These are phyloP conservation scores for Crithidia acanthocephali DNA, from an alignment of 208 protist genomes.

Conservation along the genomic window DNA sequence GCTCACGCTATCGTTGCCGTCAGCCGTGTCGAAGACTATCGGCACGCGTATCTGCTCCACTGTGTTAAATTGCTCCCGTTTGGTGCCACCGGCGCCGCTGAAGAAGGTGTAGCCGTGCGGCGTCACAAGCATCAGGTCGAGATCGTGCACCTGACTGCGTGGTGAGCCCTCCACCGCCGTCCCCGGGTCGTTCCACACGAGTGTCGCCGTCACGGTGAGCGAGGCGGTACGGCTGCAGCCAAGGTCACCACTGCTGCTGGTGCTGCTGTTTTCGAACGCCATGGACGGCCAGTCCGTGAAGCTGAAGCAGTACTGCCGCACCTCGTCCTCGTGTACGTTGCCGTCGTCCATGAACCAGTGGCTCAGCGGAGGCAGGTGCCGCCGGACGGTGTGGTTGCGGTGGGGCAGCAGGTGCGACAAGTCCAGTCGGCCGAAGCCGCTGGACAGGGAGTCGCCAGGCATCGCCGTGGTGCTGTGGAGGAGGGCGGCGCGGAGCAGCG, in stretches of 20 bases:
- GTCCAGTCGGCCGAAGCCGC: conserved; percentile 71
- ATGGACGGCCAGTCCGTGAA: not conserved
- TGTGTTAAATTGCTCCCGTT: conserved; percentile 51
- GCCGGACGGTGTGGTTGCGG: conserved; percentile 5
- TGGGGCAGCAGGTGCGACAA: conserved; percentile 63
- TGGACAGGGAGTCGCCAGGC: not conserved
- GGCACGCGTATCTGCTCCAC: conserved; percentile 63
- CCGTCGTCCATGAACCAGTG: conserved; percentile 32
- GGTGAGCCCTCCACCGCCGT: conserved; percentile 55
- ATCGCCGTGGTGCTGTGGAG: conserved; percentile 57
- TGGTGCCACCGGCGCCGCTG: conserved; percentile 15
- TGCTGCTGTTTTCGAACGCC: not conserved
- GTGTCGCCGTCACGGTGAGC: conserved; percentile 52
- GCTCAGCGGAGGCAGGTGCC: conserved; percentile 9
- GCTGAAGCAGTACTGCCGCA: conserved; percentile 31
- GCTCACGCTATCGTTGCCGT: too few relatives aligned
- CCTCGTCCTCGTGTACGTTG: conserved; percentile 22
- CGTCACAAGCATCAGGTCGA: conserved; percentile 82
- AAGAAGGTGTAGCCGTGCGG: conserved; percentile 52
- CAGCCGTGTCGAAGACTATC: conserved; percentile 1
- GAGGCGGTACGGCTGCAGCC: conserved; percentile 13
- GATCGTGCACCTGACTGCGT: conserved; percentile 76
- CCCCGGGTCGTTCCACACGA: conserved; percentile 86
- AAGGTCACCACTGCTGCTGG: not conserved
- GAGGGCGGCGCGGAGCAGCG: conserved; percentile 61